Evolutionary conservation across 306 rosid species (phyloP).

Genomic region (Vigna angularis): DNA sequence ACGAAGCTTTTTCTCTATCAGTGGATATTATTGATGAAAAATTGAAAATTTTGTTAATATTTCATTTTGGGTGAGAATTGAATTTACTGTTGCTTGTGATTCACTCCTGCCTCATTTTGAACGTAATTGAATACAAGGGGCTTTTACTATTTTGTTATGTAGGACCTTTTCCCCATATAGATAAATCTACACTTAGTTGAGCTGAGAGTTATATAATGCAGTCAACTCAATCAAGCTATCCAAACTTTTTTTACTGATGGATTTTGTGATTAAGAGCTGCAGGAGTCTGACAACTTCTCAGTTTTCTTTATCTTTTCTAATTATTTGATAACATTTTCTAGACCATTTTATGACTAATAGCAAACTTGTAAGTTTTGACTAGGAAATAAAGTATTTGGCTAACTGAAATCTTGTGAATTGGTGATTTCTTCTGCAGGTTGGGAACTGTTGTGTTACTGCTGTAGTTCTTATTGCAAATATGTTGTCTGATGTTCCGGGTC

Average conservation of each 20-base stretch:
- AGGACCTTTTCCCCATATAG: no score
- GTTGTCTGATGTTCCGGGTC: constrained; percentile 69
- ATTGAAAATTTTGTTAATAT: not conserved
- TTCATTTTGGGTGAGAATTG: not conserved
- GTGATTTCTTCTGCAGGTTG: constrained; percentile 63
- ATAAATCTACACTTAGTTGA: not conserved
- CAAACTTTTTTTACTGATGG: not conserved
- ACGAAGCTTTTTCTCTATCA: not conserved
- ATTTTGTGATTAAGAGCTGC: constrained; percentile 1
- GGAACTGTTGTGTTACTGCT: constrained; percentile 82
- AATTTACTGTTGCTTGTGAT: not conserved
- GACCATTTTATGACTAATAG: not conserved
- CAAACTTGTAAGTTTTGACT: not conserved
- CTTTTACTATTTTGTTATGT: not conserved
- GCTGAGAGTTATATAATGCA: not conserved
- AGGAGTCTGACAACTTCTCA: constrained; percentile 1
- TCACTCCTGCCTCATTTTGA: not conserved
- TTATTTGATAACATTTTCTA: constrained; percentile 1
- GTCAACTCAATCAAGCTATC: not conserved
- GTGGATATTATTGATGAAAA: constrained; percentile 1
- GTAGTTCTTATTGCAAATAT: constrained; percentile 87
- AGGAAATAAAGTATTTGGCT: constrained; percentile 36
- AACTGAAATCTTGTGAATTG: constrained; percentile 36
- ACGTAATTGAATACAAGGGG: not conserved
- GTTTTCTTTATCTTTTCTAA: not conserved